Percentiles rank a stretch among this genome's conserved stretches.
phyloP scores from a whole-genome alignment of 2,329 filamentous ascomycete genomes.

The Colletotrichum sublineola region DNA sequence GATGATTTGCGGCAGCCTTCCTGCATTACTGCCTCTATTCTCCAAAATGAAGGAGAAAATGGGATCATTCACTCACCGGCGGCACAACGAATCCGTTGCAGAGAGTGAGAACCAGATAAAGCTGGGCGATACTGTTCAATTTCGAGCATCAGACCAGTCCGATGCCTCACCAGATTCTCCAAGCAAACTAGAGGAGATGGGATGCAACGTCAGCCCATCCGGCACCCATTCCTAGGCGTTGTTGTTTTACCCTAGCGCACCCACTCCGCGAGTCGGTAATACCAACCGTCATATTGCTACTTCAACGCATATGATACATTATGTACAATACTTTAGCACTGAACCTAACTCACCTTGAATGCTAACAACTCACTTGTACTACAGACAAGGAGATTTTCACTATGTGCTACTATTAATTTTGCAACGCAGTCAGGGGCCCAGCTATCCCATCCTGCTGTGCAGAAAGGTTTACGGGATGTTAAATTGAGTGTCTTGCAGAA shows the following conservation, averaged over 20 bases:
- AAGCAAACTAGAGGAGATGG: neutral
- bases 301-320: neutral
- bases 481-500: neutral
- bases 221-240: neutral
- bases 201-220: neutral
- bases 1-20: conserved; percentile 59
- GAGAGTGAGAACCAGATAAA: neutral
- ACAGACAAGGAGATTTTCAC: neutral
- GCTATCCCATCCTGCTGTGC: no score
- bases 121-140: neutral
- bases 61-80: neutral
- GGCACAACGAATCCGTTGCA: neutral
- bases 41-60: neutral
- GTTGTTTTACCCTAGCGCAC: neutral
- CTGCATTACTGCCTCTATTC: conserved; percentile 55
- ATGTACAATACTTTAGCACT: neutral
- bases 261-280: neutral
- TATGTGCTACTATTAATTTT: neutral
- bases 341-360: neutral
- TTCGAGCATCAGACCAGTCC: neutral
- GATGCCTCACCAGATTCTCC: neutral
- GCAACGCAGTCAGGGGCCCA: no score
- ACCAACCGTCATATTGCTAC: neutral
- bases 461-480: neutral
- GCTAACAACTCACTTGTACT: neutral